Base-by-base conservation (phyloP, 2,329 filamentous ascomycete genomes). In the Intubia oerlemansii region DNA sequence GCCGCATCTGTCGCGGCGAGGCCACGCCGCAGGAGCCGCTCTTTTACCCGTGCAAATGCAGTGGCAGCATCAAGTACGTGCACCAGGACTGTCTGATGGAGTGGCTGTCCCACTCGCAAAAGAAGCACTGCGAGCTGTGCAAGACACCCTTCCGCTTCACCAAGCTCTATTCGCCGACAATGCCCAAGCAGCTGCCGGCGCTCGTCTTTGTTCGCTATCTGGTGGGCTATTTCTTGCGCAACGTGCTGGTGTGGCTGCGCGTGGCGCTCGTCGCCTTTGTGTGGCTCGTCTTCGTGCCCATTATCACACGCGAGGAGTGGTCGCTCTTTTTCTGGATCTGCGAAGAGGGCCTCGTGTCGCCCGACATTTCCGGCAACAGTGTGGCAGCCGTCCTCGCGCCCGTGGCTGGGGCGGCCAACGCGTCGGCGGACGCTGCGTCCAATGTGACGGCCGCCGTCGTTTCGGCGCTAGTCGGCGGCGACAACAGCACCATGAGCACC, bases 41-140 rank as follows among this genome's bases (percentile, higher is more conserved):
- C 22, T 98, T 92, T 57, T 88, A 90, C 46, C 88, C 88, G 5
- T 98, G 88, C 71, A 93, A 93, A 59, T 98, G 88, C 57, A 93
- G 81, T 46, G 88, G 88, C 32, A 95, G 85, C 53, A 98, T 98
- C 56, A 93, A 92, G 56, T 92, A 77, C 44, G 88, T 98, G 36
- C 88, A 98, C 49, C 88, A 98, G 52, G 79, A 90, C 48, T 98
- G 88, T 49, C 56, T 98, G 51, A 92, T 98, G 76, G 84, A 95
- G 52, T 98, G 88, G 88, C 62, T 98, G 14, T 85, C 82, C 28
- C 90, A 98, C 51, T 95, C 88, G 2, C 84, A 98, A 49, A 98
- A 98, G 66, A 95, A 95, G 51, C 79, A 98, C 57, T 98, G 90
- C 60, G 88, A 98, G 56, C 71, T 98, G 20, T 98, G 88, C 69